These are phyloP conservation scores for Fusarium avenaceum DNA, from an alignment of 2,329 filamentous ascomycete genomes.

Conservation along the genomic window DNA sequence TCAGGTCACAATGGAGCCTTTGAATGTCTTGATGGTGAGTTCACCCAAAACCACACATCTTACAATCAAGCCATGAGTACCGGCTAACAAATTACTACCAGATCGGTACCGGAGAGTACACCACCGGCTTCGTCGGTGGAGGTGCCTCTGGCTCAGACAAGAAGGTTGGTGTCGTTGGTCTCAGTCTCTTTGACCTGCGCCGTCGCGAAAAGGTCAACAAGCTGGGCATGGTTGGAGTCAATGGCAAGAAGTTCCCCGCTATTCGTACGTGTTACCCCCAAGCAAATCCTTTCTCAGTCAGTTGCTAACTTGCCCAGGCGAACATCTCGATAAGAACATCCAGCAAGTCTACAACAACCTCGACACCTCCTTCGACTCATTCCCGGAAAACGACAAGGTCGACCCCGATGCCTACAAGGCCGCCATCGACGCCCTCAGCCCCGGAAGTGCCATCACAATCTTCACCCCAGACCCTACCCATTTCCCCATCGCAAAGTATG, in stretches of 20 bases:
- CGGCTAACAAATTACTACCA: slow-evolving; percentile 49
- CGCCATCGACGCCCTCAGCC: slow-evolving; percentile 85
- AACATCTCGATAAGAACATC: slow-evolving; percentile 91
- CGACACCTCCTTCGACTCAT: slow-evolving; percentile 88
- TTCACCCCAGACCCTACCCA: slow-evolving; percentile 96
- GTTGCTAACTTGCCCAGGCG: slow-evolving; percentile 62
- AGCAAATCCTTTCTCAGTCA: not conserved
- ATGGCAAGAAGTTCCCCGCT: slow-evolving; percentile 89
- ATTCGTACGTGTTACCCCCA: slow-evolving; percentile 73
- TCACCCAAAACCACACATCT: not conserved
- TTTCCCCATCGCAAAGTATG: slow-evolving; percentile 91
- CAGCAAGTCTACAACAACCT: slow-evolving; percentile 87
- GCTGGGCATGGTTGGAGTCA: slow-evolving; percentile 90
- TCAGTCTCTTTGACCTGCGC: slow-evolving; percentile 90
- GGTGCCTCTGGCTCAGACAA: slow-evolving; percentile 91
- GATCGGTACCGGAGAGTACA: slow-evolving; percentile 96
- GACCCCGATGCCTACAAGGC: slow-evolving; percentile 89
- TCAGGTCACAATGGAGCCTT: slow-evolving; percentile 64
- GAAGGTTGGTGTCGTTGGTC: slow-evolving; percentile 92
- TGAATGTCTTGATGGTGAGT: slow-evolving; percentile 77
- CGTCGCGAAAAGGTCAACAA: slow-evolving; percentile 88
- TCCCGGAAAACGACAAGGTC: slow-evolving; percentile 77
- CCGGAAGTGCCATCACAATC: slow-evolving; percentile 92
- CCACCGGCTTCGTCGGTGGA: slow-evolving; percentile 90
- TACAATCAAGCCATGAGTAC: not conserved